Conservation (phyloP, 2,329 filamentous ascomycete genomes). For the Penicillium sclerotigenum region DNA sequence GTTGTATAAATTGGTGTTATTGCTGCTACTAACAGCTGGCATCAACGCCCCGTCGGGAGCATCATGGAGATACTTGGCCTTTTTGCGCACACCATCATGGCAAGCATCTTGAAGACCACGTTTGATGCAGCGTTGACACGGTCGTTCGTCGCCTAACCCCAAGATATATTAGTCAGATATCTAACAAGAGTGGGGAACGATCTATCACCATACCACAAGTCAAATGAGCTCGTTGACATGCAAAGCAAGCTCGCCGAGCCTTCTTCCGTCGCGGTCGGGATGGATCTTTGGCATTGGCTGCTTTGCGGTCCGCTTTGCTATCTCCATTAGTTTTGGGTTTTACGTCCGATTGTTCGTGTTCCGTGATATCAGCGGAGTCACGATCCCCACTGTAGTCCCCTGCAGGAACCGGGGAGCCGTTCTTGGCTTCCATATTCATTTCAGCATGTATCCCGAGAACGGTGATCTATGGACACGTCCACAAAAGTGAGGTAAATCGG, state of each 20-base stretch:
- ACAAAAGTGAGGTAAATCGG: not conserved
- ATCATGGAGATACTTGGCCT: slow-evolving; percentile 98
- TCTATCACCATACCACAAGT: slow-evolving; percentile 77
- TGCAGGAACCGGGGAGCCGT: slow-evolving; percentile 37
- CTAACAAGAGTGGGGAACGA: slow-evolving; percentile 6
- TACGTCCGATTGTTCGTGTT: slow-evolving; percentile 38
- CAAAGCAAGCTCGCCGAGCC: slow-evolving; percentile 90
- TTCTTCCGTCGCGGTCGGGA: slow-evolving; percentile 89
- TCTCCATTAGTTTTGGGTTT: slow-evolving; percentile 49
- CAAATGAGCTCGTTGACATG: slow-evolving; percentile 93
- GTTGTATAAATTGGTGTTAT: slow-evolving; percentile 53
- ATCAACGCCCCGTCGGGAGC: slow-evolving; percentile 84
- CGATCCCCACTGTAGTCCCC: slow-evolving; percentile 40
- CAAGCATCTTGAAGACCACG: slow-evolving; percentile 86
- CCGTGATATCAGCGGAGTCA: slow-evolving; percentile 37
- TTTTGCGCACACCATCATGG: slow-evolving; percentile 95
- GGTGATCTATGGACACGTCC: slow-evolving; percentile 4
- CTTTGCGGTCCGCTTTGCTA: slow-evolving; percentile 58
- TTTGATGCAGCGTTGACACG: slow-evolving; percentile 91
- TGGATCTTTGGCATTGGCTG: slow-evolving; percentile 74
- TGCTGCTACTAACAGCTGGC: slow-evolving; percentile 75
- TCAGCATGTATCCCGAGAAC: slow-evolving; percentile 26
- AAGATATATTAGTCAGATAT: slow-evolving; percentile 8
- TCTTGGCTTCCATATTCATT: slow-evolving; percentile 35
- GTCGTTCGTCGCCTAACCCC: slow-evolving; percentile 79